Percentiles rank a stretch among this genome's conserved stretches.
These are phyloP conservation scores for Logfia minima DNA, from an alignment of 129 eudicot genomes.

Conservation along the genomic window DNA sequence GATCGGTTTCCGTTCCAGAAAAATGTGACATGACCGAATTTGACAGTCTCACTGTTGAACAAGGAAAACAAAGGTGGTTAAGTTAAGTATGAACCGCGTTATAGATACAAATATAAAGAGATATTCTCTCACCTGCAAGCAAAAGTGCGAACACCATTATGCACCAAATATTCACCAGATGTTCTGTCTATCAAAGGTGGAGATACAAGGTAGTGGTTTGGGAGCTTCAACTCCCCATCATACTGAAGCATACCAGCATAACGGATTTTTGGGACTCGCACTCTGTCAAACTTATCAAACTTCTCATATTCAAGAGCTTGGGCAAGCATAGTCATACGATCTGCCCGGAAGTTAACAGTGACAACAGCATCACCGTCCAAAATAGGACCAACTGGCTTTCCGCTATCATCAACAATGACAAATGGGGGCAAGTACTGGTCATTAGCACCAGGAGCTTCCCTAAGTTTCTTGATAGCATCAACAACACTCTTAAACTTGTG, in stretches of 20 bases:
- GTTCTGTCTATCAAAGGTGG: constrained; percentile 94
- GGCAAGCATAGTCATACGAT: constrained; percentile 95
- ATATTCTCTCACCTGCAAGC: constrained; percentile 78
- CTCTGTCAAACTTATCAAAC: constrained; percentile 85
- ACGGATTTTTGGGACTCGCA: constrained; percentile 72
- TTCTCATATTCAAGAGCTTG: constrained; percentile 89
- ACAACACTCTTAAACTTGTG: constrained; percentile 70
- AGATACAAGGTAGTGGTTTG: constrained; percentile 86
- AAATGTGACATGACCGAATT: constrained; percentile 93
- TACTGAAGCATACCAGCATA: constrained; percentile 99
- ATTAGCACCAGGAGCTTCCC: constrained; percentile 56
- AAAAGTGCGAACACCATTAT: constrained; percentile 79
- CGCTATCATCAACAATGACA: constrained; percentile 77
- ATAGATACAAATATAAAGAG: neutral
- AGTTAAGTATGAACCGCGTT: neutral
- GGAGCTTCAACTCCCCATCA: constrained; percentile 95
- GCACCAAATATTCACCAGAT: constrained; percentile 83
- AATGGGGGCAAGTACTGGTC: constrained; percentile 89
- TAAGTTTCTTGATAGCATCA: constrained; percentile 79
- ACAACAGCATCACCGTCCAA: constrained; percentile 97
- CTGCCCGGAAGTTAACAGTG: constrained; percentile 83
- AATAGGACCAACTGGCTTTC: constrained; percentile 83
- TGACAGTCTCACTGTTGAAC: constrained; percentile 78
- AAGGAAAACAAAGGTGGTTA: neutral
- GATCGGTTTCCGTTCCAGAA: constrained; percentile 99